A percentile compares a stretch with the other conserved stretches of the same genome.
phyloP scores from a whole-genome alignment of 192 early-diverging fungal genomes.

The Neocallimastix lanati region DNA sequence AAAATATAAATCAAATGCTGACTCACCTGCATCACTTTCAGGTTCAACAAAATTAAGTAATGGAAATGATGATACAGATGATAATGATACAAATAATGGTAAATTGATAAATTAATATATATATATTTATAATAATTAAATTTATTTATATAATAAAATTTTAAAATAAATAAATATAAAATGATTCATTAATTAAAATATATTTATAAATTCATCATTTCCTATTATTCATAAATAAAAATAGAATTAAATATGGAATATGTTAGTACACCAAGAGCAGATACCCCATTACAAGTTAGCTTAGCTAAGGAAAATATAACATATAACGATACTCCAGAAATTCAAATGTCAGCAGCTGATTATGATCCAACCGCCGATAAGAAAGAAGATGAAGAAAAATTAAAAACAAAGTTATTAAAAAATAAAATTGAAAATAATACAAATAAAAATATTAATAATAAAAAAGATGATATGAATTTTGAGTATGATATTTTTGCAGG shows the following conservation, averaged over 20 bases:
- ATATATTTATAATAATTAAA: no score
- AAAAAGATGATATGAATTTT: constrained; percentile 24
- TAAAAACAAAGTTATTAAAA: constrained; percentile 8
- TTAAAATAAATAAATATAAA: no score
- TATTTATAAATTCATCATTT: no score
- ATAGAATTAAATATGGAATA: no score
- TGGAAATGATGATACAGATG: background rate
- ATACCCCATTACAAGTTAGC: constrained; percentile 4
- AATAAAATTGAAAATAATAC: constrained; percentile 17
- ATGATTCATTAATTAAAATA: no score
- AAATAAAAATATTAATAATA: constrained; percentile 18
- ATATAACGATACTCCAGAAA: constrained; percentile 8
- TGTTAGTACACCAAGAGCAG: constrained; percentile 6
- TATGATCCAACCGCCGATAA: constrained; percentile 62
- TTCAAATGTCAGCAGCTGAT: constrained; percentile 39
- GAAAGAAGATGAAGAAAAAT: constrained; percentile 36
- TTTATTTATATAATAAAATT: no score
- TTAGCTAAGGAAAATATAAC: constrained; percentile 10
- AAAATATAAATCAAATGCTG: constrained; percentile 29
- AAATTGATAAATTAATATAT: background rate
- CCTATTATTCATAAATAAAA: no score
- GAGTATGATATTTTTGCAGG: constrained; percentile 50
- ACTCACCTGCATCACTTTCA: background rate
- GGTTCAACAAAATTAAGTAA: background rate
- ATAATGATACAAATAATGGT: background rate